Evolutionary conservation across 768 basidiomycete species (phyloP).

Genomic region (Russula brevipes): DNA sequence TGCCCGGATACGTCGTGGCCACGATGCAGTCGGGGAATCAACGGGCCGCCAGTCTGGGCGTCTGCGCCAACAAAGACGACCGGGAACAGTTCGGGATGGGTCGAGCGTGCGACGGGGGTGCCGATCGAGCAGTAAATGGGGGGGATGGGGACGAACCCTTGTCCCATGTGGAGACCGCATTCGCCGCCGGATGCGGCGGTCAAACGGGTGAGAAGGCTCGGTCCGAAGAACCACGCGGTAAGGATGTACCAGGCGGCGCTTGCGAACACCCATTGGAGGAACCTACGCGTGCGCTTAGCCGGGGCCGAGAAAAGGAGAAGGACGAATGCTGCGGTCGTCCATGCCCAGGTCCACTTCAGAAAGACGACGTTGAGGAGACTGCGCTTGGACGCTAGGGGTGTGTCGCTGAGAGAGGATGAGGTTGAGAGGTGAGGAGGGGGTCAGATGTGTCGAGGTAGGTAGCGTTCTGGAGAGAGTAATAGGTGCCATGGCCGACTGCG

Average conservation of each 20-base stretch:
- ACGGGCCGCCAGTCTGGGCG: slow-evolving; percentile 30
- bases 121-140: slow-evolving; percentile 50
- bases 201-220: slow-evolving; percentile 65
- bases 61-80: slow-evolving; percentile 36
- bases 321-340: slow-evolving; percentile 72
- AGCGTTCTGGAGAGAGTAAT: slow-evolving; percentile 55
- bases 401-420: slow-evolving; percentile 57
- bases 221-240: slow-evolving; percentile 86
- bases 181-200: slow-evolving; percentile 64
- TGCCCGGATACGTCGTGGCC: slow-evolving; percentile 96
- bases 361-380: slow-evolving; percentile 81
- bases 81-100: slow-evolving; percentile 62
- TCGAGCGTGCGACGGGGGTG: slow-evolving; percentile 47
- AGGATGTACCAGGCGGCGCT: slow-evolving; percentile 70
- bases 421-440: slow-evolving; percentile 59
- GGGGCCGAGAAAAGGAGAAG: slow-evolving; percentile 48
- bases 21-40: slow-evolving; percentile 56
- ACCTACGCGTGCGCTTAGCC: not conserved
- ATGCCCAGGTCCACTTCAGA: slow-evolving; percentile 88
- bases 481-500: slow-evolving; percentile 54
- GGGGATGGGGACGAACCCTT: slow-evolving; percentile 46
- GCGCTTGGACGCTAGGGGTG: slow-evolving; percentile 73
- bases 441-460: slow-evolving; percentile 86
- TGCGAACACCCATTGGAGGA: slow-evolving; percentile 47
- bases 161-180: slow-evolving; percentile 57